Evolutionary conservation across 164 flowering plant species (phyloP).

Genomic region (Paratinospora sagittata): DNA sequence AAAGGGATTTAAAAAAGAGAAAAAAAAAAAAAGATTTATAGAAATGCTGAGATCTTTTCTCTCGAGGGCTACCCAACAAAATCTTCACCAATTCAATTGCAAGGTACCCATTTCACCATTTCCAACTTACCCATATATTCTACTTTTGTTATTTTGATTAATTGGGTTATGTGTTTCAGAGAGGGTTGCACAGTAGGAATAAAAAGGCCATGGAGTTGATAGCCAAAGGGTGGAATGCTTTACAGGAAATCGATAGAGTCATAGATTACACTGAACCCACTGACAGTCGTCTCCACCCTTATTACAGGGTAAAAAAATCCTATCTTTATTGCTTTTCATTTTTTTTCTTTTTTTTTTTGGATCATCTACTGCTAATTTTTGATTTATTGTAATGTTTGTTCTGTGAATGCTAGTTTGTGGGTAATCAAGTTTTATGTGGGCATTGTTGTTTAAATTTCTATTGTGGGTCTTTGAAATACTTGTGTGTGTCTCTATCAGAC

Average conservation of each 20-base stretch:
- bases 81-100: slow-evolving; percentile 19
- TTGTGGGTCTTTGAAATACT: too few species aligned
- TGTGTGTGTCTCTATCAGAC: too few species aligned
- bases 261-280: slow-evolving; percentile 66
- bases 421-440: too few species aligned
- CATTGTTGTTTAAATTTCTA: too few species aligned
- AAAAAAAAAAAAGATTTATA: neutral
- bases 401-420: too few species aligned
- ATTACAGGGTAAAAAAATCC: slow-evolving; percentile 32
- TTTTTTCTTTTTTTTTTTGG: too few species aligned
- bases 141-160: neutral
- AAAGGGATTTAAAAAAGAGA: too few species aligned
- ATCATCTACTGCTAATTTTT: too few species aligned
- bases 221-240: slow-evolving; percentile 84
- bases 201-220: slow-evolving; percentile 75
- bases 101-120: slow-evolving; percentile 5
- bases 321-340: too few species aligned
- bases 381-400: too few species aligned
- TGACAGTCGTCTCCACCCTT: slow-evolving; percentile 81
- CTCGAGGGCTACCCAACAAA: slow-evolving; percentile 10
- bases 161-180: slow-evolving; percentile 24
- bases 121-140: neutral
- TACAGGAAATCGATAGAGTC: slow-evolving; percentile 89
- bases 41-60: slow-evolving; percentile 30
- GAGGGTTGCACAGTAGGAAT: slow-evolving; percentile 79